A percentile compares a stretch with the other conserved stretches of the same genome.
Conservation (phyloP, 352 stramenopile species). For the Globisporangium uncinulatum region DNA sequence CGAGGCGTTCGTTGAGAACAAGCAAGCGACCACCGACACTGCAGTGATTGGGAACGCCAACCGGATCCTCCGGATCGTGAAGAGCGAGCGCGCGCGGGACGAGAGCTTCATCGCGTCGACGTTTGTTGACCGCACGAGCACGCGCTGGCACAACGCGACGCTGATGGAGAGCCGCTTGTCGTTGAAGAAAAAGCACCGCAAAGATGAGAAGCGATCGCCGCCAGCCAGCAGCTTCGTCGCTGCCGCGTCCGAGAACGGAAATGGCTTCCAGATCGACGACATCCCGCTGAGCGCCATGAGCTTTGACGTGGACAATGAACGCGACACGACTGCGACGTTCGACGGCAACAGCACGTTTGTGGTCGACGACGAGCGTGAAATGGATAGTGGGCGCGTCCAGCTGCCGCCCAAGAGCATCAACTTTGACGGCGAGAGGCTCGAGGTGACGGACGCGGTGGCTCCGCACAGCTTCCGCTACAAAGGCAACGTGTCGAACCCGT, state of each 20-base stretch:
- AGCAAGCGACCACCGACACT: constrained; percentile 28
- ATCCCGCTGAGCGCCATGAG: constrained; percentile 13
- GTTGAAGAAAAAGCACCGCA: constrained; percentile 14
- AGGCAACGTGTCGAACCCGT: constrained; percentile 29
- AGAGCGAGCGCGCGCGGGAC: constrained; percentile 51
- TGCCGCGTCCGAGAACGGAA: neutral
- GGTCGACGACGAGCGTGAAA: constrained; percentile 35
- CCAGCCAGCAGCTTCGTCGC: constrained; percentile 1
- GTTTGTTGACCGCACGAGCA: constrained; percentile 55
- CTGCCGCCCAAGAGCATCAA: constrained; percentile 68
- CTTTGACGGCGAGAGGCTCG: constrained; percentile 44
- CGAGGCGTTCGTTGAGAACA: constrained; percentile 44
- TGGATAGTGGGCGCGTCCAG: constrained; percentile 21
- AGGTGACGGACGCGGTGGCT: constrained; percentile 42
- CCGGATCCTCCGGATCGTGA: constrained; percentile 65
- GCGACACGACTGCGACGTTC: constrained; percentile 25
- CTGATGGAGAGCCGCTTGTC: constrained; percentile 28
- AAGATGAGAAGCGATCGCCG: constrained; percentile 1
- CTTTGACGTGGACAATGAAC: constrained; percentile 59
- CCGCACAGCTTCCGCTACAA: constrained; percentile 68
- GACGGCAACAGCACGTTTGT: constrained; percentile 48
- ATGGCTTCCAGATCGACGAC: neutral
- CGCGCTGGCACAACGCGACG: constrained; percentile 67
- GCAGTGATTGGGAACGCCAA: constrained; percentile 67
- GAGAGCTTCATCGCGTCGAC: constrained; percentile 38